phyloP scores from a whole-genome alignment of 2,329 filamentous ascomycete genomes.

The Pyrenochaeta sp. region DNA sequence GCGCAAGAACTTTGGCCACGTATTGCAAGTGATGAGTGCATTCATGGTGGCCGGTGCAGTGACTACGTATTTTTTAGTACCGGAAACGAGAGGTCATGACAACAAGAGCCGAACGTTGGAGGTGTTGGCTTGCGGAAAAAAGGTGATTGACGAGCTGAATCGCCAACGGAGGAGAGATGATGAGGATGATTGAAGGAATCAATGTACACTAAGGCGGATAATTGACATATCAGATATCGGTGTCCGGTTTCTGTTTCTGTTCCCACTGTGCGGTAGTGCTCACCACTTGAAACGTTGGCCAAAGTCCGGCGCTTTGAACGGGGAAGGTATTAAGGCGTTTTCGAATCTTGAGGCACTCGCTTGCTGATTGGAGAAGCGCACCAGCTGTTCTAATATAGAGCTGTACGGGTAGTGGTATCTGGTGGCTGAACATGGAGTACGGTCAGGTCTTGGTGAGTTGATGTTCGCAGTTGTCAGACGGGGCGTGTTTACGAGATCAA shows the following conservation, averaged over 20 bases:
- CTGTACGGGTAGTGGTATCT: no score
- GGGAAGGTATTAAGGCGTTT: no score
- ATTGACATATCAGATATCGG: background rate
- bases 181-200: conserved; percentile 21
- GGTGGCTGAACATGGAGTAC: no score
- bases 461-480: no score
- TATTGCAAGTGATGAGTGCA: conserved; percentile 44
- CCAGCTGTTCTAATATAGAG: no score
- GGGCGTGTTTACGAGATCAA: no score
- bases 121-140: conserved; percentile 41
- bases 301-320: no score
- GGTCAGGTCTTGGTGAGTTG: no score
- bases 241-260: background rate
- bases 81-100: conserved; percentile 44
- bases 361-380: no score
- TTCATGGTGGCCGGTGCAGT: conserved; percentile 47
- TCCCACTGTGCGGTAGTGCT: background rate
- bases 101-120: conserved; percentile 45
- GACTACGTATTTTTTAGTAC: conserved; percentile 42
- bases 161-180: conserved; percentile 33
- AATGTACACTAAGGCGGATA: background rate
- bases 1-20: conserved; percentile 39
- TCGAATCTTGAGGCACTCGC: no score
- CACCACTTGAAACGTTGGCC: no score
- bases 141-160: conserved; percentile 43